Conservation (phyloP, 2,329 filamentous ascomycete genomes). For the Trichophyton equinum region DNA sequence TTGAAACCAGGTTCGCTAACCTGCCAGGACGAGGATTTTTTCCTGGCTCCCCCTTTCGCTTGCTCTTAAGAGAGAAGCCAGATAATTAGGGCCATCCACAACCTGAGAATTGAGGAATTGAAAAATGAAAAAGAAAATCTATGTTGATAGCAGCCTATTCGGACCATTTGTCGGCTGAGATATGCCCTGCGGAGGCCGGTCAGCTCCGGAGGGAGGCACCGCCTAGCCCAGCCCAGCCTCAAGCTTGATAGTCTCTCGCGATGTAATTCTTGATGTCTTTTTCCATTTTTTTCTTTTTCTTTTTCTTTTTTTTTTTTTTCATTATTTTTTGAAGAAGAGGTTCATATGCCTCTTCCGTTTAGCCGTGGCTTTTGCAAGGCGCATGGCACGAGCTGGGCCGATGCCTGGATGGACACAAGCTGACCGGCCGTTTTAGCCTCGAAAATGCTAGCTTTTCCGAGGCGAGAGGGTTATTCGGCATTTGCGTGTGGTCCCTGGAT, state of each 20-base stretch:
- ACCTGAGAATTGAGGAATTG: too few relatives aligned
- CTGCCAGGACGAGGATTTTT: not conserved
- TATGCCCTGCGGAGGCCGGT: not conserved
- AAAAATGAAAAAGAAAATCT: too few relatives aligned
- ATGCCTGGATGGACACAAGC: not conserved
- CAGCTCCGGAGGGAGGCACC: not conserved
- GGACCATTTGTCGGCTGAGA: not conserved
- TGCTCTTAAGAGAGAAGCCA: too few relatives aligned
- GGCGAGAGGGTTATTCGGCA: not conserved
- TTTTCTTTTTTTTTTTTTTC: too few relatives aligned
- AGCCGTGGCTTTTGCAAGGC: not conserved
- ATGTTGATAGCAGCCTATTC: not conserved
- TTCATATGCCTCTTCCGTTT: not conserved
- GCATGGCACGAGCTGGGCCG: not conserved
- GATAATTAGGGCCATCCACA: too few relatives aligned
- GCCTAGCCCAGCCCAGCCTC: not conserved
- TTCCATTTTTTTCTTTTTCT: too few relatives aligned
- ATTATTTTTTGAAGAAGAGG: too few relatives aligned
- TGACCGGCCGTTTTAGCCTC: not conserved
- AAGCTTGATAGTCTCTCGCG: not conserved
- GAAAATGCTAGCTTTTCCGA: not conserved
- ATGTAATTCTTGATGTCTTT: too few relatives aligned
- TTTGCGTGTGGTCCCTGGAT: not conserved
- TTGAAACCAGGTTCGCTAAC: not conserved
- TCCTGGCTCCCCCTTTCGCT: too few relatives aligned